Evolutionary conservation across 331 rosid species (phyloP).

Genomic region (Pyrus hybrid): DNA sequence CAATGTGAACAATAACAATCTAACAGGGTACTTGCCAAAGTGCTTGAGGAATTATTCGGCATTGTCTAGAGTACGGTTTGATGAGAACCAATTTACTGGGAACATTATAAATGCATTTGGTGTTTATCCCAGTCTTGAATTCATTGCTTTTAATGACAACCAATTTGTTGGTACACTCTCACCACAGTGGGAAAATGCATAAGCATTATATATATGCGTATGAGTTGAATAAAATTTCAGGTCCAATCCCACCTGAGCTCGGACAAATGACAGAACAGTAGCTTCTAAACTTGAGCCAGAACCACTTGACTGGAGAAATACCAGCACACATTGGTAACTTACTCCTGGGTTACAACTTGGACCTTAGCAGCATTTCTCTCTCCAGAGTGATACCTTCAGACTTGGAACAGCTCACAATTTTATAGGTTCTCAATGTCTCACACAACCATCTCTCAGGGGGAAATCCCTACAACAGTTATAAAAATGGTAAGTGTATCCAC

Average conservation of each 20-base stretch:
- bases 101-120: conserved; percentile 19
- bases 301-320: conserved; percentile 40
- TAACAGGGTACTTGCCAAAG: conserved; percentile 19
- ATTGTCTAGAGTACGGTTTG: conserved; percentile 10
- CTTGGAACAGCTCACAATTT: conserved; percentile 27
- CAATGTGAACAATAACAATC: conserved; percentile 7
- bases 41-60: conserved; percentile 20
- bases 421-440: conserved; percentile 40
- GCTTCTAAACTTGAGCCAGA: conserved; percentile 56
- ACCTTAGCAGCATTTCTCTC: conserved; percentile 61
- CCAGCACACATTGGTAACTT: conserved; percentile 57
- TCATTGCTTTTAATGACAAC: conserved; percentile 4
- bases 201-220: conserved; percentile 28
- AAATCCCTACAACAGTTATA: conserved; percentile 9
- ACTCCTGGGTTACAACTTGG: conserved; percentile 28
- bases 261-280: not conserved
- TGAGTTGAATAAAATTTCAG: conserved; percentile 36
- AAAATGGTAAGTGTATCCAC: conserved; percentile 34
- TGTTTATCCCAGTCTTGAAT: not conserved
- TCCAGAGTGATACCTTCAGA: conserved; percentile 52
- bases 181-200: conserved; percentile 10
- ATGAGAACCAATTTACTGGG: conserved; percentile 7
- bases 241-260: conserved; percentile 22
- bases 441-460: conserved; percentile 14
- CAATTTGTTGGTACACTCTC: conserved; percentile 18